phyloP scores from a whole-genome alignment of 176 grass and related monocot genomes.

The Ampelocalamus luodianensis region DNA sequence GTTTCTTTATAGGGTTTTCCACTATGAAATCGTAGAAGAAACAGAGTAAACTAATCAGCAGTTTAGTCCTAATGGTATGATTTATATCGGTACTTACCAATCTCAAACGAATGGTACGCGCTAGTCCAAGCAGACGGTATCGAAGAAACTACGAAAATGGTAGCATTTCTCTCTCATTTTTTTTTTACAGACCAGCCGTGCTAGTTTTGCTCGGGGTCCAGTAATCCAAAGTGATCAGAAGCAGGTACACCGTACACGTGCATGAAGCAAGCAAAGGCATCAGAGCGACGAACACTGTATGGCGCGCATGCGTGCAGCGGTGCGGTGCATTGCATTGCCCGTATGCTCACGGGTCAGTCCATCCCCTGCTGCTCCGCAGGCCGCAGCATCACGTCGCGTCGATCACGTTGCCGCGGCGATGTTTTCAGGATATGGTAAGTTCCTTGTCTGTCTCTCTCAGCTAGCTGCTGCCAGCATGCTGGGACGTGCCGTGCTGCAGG shows the following conservation, averaged over 20 bases:
- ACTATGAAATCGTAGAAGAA: not conserved
- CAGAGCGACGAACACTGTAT: not conserved
- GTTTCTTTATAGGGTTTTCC: not conserved
- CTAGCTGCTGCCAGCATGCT: not conserved
- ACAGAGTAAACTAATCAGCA: not conserved
- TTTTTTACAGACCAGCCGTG: not conserved
- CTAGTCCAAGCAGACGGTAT: not conserved
- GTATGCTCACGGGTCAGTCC: not conserved
- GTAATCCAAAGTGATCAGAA: not conserved
- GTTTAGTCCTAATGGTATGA: not conserved
- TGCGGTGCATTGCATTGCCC: not conserved
- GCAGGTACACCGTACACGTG: not conserved
- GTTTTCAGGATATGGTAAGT: not conserved
- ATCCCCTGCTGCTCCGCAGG: not conserved
- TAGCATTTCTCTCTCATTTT: too few relatives aligned
- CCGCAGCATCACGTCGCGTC: conserved; percentile 22
- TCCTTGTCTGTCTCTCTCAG: not conserved
- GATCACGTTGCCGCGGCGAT: not conserved
- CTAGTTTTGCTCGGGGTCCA: not conserved
- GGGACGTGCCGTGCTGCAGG: not conserved
- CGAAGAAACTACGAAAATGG: not conserved
- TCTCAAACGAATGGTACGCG: not conserved
- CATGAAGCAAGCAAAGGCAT: not conserved
- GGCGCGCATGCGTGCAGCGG: not conserved
- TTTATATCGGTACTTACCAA: not conserved